These are phyloP conservation scores for Botryotinia globosa DNA, from an alignment of 2,329 filamentous ascomycete species.

Conservation along the genomic window DNA sequence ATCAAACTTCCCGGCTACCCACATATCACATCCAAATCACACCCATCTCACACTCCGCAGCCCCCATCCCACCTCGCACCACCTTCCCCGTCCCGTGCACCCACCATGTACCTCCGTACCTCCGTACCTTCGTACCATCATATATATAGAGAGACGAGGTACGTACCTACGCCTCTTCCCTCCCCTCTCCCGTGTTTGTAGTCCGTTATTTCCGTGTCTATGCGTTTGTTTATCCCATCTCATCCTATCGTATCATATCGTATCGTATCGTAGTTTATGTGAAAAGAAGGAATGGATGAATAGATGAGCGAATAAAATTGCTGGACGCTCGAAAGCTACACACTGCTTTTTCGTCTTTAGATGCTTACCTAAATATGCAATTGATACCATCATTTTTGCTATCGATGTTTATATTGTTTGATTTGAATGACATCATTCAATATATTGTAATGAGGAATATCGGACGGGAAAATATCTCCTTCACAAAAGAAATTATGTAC, in stretches of 20 bases:
- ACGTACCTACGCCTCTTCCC: conserved; percentile 10
- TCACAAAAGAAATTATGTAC: too few species aligned
- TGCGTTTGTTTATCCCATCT: too few species aligned
- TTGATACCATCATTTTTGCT: background rate
- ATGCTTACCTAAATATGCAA: background rate
- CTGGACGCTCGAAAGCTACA: background rate
- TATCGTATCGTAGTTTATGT: background rate
- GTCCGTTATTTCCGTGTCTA: background rate
- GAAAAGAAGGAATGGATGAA: background rate
- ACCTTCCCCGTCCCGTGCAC: background rate
- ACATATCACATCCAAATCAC: background rate
- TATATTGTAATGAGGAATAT: background rate
- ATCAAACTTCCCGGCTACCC: background rate
- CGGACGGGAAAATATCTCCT: too few species aligned
- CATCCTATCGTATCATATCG: background rate
- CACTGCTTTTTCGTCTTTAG: too few species aligned
- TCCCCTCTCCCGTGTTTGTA: background rate
- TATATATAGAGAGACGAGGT: conserved; percentile 16
- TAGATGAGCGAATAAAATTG: background rate
- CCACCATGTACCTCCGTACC: background rate
- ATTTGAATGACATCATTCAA: background rate
- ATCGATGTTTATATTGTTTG: background rate
- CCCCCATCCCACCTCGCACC: background rate
- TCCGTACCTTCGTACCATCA: conserved; percentile 7
- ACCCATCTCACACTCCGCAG: background rate